Evolutionary conservation across 1,284 basidiomycete genomes (phyloP).

Genomic region (Testicularia cyperi): DNA sequence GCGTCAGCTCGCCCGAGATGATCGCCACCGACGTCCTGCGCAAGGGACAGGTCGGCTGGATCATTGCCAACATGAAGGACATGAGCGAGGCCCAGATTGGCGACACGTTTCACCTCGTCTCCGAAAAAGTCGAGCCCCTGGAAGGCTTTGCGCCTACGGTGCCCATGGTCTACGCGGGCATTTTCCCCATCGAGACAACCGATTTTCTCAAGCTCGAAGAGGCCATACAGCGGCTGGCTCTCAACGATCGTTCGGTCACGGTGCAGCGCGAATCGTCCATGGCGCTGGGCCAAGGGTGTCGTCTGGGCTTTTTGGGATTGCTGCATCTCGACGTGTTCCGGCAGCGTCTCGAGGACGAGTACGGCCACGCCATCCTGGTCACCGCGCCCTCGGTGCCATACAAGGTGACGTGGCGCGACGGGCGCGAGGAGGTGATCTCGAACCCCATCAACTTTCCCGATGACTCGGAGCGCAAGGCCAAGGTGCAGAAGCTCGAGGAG

Average conservation of each 20-base stretch:
- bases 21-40: slow-evolving; percentile 64
- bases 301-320: slow-evolving; percentile 91
- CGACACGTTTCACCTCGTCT: slow-evolving; percentile 82
- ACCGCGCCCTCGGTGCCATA: slow-evolving; percentile 58
- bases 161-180: slow-evolving; percentile 95
- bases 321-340: slow-evolving; percentile 97
- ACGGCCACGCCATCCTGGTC: slow-evolving; percentile 62
- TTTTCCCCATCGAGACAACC: slow-evolving; percentile 87
- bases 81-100: slow-evolving; percentile 93
- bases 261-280: slow-evolving; percentile 89
- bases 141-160: slow-evolving; percentile 90
- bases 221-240: slow-evolving; percentile 80
- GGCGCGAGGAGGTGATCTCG: slow-evolving; percentile 39
- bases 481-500: slow-evolving; percentile 43
- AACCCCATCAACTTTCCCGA: slow-evolving; percentile 58
- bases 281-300: slow-evolving; percentile 90
- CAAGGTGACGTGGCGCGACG: slow-evolving; percentile 45
- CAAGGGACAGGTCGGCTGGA: slow-evolving; percentile 81
- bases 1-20: slow-evolving; percentile 77
- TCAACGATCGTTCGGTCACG: slow-evolving; percentile 86
- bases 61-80: slow-evolving; percentile 91
- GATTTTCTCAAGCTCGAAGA: slow-evolving; percentile 95
- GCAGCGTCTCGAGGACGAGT: slow-evolving; percentile 94
- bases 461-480: slow-evolving; percentile 40
- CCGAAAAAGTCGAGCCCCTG: slow-evolving; percentile 77